Conservation (phyloP, 2,329 filamentous ascomycete genomes). For the Alternaria sp. region DNA sequence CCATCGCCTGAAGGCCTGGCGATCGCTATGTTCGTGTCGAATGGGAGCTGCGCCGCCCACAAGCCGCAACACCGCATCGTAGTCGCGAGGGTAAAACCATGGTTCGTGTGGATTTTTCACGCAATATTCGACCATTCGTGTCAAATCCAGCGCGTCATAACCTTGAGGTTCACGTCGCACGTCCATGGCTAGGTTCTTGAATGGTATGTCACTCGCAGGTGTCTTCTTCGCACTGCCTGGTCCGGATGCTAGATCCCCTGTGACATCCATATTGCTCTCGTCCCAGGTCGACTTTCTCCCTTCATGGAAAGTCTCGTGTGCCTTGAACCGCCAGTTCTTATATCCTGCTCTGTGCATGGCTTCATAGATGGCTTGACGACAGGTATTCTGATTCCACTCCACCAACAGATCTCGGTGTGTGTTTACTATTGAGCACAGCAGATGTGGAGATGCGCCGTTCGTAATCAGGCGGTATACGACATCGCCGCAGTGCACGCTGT, state of each 20-base stretch:
- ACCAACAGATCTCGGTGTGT: constrained; percentile 21
- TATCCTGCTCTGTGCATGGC: constrained; percentile 31
- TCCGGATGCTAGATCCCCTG: constrained; percentile 7
- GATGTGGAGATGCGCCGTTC: constrained; percentile 24
- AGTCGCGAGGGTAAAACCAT: constrained; percentile 35
- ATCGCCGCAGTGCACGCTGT: constrained; percentile 30
- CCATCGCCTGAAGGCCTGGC: constrained; percentile 20
- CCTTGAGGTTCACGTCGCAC: constrained; percentile 28
- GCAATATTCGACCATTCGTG: constrained; percentile 33
- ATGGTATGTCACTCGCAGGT: constrained; percentile 14
- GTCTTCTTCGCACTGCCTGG: neutral
- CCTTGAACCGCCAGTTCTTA: constrained; percentile 26
- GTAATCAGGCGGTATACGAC: constrained; percentile 34
- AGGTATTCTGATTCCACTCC: constrained; percentile 16
- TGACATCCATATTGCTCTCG: constrained; percentile 11
- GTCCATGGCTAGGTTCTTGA: constrained; percentile 27
- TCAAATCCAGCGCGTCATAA: constrained; percentile 36
- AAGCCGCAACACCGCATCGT: constrained; percentile 17
- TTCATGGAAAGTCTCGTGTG: constrained; percentile 20
- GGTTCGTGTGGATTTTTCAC: constrained; percentile 22
- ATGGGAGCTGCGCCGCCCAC: constrained; percentile 19
- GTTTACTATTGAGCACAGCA: constrained; percentile 29
- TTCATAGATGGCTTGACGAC: constrained; percentile 24
- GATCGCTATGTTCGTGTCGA: constrained; percentile 20
- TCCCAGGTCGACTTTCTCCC: constrained; percentile 17